A percentile compares a stretch with the other conserved stretches of the same genome.
Evolutionary conservation across 768 basidiomycete species (phyloP).

Genomic region (Termitomyces sp.): DNA sequence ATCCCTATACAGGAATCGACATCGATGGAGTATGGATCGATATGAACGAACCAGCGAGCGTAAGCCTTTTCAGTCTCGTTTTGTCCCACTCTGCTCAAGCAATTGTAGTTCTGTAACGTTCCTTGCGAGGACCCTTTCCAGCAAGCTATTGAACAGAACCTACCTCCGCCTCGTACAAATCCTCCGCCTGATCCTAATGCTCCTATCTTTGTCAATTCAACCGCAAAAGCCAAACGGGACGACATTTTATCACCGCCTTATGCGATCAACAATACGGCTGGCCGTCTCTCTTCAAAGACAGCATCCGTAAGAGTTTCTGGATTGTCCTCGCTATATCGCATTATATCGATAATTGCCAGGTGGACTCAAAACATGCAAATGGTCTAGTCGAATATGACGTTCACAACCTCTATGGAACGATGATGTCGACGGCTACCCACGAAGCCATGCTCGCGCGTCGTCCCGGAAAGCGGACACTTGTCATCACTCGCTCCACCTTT

Average conservation of each 20-base stretch:
- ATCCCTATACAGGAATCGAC: constrained; percentile 49
- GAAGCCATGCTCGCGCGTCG: constrained; percentile 60
- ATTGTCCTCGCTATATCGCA: not conserved
- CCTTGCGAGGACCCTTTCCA: constrained; percentile 61
- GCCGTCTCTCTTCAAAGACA: constrained; percentile 50
- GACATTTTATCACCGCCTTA: constrained; percentile 52
- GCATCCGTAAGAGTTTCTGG: constrained; percentile 38
- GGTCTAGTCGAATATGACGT: constrained; percentile 58
- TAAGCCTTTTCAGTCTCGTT: constrained; percentile 23
- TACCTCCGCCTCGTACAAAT: constrained; percentile 52
- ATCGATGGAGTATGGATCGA: constrained; percentile 76
- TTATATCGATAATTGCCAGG: constrained; percentile 20
- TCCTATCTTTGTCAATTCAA: constrained; percentile 42
- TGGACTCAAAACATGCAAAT: constrained; percentile 49
- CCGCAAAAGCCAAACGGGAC: constrained; percentile 22
- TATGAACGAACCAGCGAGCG: constrained; percentile 72
- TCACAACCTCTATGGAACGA: constrained; percentile 67
- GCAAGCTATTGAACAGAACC: constrained; percentile 46
- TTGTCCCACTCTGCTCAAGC: not conserved
- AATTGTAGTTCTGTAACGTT: constrained; percentile 52
- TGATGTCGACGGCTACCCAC: constrained; percentile 65
- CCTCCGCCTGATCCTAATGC: constrained; percentile 49
- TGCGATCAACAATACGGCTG: constrained; percentile 54
- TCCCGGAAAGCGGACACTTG: constrained; percentile 55
- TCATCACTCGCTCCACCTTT: constrained; percentile 75